phyloP scores from a whole-genome alignment of 2,329 filamentous ascomycete genomes.

The Rutstroemia sydowiana region DNA sequence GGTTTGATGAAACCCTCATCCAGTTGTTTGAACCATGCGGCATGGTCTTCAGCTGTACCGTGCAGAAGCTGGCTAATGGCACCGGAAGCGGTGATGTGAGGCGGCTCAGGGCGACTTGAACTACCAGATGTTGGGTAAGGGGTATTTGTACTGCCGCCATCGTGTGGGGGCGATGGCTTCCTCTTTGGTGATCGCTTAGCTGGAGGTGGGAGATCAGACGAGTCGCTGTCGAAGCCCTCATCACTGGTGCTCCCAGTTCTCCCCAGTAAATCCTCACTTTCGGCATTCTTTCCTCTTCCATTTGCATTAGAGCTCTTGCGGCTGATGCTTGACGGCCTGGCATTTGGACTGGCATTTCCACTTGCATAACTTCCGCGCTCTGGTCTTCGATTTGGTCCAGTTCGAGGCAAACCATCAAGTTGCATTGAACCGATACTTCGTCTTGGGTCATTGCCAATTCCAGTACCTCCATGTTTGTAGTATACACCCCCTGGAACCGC shows the following conservation, averaged over 20 bases:
- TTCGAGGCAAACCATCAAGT: constrained; percentile 49
- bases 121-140: constrained; percentile 30
- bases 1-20: constrained; percentile 98
- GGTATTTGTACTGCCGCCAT: constrained; percentile 11
- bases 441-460: constrained; percentile 70
- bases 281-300: constrained; percentile 33
- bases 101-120: constrained; percentile 22
- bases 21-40: constrained; percentile 81
- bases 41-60: constrained; percentile 74
- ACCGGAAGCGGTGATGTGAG: constrained; percentile 56
- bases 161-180: constrained; percentile 7
- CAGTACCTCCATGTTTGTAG: constrained; percentile 67
- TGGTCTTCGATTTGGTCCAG: constrained; percentile 37
- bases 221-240: constrained; percentile 56
- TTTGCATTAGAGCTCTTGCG: constrained; percentile 41
- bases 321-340: constrained; percentile 39
- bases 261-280: constrained; percentile 49
- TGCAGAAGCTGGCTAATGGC: constrained; percentile 76
- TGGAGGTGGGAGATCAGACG: constrained; percentile 57
- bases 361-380: constrained; percentile 32
- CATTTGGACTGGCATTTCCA: constrained; percentile 26
- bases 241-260: constrained; percentile 36
- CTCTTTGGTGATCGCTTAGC: constrained; percentile 33
- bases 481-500: constrained; percentile 40
- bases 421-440: constrained; percentile 39